Evolutionary conservation across 2,329 filamentous ascomycete genomes (phyloP).

Genomic region (Allantophomopsis cytisporea): DNA sequence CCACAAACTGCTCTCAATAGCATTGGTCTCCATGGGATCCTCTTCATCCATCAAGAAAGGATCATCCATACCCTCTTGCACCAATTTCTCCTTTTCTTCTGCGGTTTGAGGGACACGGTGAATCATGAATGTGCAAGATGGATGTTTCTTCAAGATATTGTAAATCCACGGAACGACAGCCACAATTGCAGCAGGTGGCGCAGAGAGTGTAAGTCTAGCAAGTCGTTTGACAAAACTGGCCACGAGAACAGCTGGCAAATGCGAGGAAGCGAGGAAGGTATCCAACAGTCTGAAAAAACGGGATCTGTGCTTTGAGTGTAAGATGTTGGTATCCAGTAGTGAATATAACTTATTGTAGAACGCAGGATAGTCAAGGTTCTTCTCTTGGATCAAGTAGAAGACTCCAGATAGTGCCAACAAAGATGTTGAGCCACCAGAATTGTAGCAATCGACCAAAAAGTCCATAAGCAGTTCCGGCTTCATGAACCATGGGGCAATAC

Average conservation of each 20-base stretch:
- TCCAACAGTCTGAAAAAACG: conserved; percentile 87
- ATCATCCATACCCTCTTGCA: conserved; percentile 49
- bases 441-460: conserved; percentile 89
- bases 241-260: conserved; percentile 80
- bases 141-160: conserved; percentile 84
- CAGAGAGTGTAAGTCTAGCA: conserved; percentile 69
- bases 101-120: conserved; percentile 57
- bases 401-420: conserved; percentile 83
- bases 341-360: conserved; percentile 95
- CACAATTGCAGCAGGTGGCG: conserved; percentile 81
- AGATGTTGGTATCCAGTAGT: conserved; percentile 68
- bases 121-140: conserved; percentile 89
- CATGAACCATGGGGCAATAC: conserved; percentile 79
- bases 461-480: conserved; percentile 87
- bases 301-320: conserved; percentile 90
- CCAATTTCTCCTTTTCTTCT: conserved; percentile 42
- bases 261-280: conserved; percentile 79
- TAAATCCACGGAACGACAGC: conserved; percentile 87
- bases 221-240: conserved; percentile 96
- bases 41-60: conserved; percentile 63
- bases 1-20: conserved; percentile 91
- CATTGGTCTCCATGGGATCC: conserved; percentile 74
- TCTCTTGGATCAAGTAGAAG: conserved; percentile 86
- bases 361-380: conserved; percentile 88
- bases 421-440: conserved; percentile 74